These are phyloP conservation scores for Trichoderma polysporum DNA, from an alignment of 2,329 filamentous ascomycete species.

Conservation along the genomic window DNA sequence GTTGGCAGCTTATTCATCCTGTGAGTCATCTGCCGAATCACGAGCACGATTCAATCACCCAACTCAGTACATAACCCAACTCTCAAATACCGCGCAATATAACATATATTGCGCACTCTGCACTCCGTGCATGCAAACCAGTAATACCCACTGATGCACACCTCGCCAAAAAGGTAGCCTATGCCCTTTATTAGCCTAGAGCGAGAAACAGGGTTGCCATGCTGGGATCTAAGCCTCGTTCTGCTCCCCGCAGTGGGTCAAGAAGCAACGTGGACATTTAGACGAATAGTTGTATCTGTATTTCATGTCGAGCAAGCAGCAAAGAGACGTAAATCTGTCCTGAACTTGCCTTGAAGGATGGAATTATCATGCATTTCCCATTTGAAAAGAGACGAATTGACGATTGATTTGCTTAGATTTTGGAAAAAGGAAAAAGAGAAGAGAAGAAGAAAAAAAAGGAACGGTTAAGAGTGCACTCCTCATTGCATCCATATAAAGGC, in stretches of 20 bases:
- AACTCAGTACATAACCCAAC: neutral
- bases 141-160: neutral
- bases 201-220: neutral
- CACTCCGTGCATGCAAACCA: no score
- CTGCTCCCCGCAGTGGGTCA: neutral
- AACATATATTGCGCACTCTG: neutral
- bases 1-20: neutral
- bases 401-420: neutral
- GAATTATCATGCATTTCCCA: no score
- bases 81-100: neutral
- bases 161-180: neutral
- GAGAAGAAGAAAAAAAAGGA: no score
- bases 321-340: no score
- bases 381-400: no score
- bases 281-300: no score
- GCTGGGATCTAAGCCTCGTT: neutral
- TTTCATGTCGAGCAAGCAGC: neutral
- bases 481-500: neutral
- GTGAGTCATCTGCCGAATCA: neutral
- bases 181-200: neutral
- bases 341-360: no score
- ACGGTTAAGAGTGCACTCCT: no score
- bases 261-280: no score
- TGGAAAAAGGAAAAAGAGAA: no score
- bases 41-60: neutral